Percentiles rank a stretch among this genome's conserved stretches.
Evolutionary conservation across 495 filamentous ascomycete genomes (phyloP).

Genomic region (Aspergillus leporis): DNA sequence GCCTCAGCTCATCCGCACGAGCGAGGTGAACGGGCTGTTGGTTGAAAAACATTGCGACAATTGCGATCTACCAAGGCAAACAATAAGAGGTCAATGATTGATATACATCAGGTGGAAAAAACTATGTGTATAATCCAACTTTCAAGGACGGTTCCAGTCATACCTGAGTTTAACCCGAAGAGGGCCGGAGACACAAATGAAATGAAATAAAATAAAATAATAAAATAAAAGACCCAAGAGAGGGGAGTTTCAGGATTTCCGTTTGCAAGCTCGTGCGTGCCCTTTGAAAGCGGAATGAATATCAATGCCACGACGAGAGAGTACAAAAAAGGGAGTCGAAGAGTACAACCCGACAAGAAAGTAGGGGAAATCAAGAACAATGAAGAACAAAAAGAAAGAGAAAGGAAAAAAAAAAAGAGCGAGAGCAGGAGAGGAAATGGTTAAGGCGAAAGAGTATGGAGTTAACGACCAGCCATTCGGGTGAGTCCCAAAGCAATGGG

Average conservation of each 20-base stretch:
- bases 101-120: background rate
- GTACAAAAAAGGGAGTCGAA: conserved; percentile 1
- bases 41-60: conserved; percentile 42
- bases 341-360: conserved; percentile 1
- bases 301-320: background rate
- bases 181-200: conserved; percentile 5
- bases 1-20: conserved; percentile 41
- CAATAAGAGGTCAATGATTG: background rate
- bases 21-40: conserved; percentile 39
- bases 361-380: background rate
- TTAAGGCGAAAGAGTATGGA: conserved; percentile 16
- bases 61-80: background rate
- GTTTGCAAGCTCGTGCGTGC: background rate
- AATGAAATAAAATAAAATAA: no score
- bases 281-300: background rate
- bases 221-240: conserved; percentile 3
- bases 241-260: background rate
- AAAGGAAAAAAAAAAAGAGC: conserved; percentile 15
- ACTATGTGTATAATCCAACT: background rate
- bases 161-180: background rate
- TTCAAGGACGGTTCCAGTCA: background rate
- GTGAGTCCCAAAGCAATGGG: conserved; percentile 17
- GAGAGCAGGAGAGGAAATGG: conserved; percentile 4
- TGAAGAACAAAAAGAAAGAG: conserved; percentile 4
- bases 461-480: conserved; percentile 19